These are phyloP conservation scores for Cladosporium sp. DNA, from an alignment of 2,329 filamentous ascomycete genomes.

Conservation along the genomic window DNA sequence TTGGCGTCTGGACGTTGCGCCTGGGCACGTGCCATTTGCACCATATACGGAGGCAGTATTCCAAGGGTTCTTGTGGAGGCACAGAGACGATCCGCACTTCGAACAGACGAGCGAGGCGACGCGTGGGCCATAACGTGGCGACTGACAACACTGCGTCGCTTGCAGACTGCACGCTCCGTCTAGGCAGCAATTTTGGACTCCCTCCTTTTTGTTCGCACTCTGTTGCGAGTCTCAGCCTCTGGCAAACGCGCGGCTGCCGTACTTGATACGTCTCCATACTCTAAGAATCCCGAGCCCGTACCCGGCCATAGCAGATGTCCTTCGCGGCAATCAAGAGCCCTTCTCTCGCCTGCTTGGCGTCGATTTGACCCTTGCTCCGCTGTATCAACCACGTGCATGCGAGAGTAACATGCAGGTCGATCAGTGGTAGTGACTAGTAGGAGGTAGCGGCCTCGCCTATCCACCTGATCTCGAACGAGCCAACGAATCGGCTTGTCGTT, in stretches of 20 bases:
- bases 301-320: background rate
- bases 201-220: background rate
- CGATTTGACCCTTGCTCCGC: background rate
- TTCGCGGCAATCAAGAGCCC: background rate
- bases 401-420: background rate
- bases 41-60: too few species aligned
- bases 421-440: too few species aligned
- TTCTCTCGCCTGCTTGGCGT: background rate
- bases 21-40: background rate
- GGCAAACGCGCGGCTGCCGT: conserved; percentile 6
- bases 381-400: conserved; percentile 6
- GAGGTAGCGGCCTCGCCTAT: background rate
- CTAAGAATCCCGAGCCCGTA: background rate
- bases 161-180: background rate
- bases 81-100: background rate
- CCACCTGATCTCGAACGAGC: background rate
- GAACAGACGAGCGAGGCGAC: background rate
- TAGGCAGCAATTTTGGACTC: background rate
- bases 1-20: conserved; percentile 3
- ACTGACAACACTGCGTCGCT: background rate
- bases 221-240: background rate
- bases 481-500: background rate
- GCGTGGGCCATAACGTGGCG: background rate
- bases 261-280: conserved; percentile 1
- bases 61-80: conserved; percentile 1